Evolutionary conservation across 1,284 basidiomycete species (phyloP), one percentile per base, ranked within the genome.

Genomic region (Macrocybe sp.): DNA sequence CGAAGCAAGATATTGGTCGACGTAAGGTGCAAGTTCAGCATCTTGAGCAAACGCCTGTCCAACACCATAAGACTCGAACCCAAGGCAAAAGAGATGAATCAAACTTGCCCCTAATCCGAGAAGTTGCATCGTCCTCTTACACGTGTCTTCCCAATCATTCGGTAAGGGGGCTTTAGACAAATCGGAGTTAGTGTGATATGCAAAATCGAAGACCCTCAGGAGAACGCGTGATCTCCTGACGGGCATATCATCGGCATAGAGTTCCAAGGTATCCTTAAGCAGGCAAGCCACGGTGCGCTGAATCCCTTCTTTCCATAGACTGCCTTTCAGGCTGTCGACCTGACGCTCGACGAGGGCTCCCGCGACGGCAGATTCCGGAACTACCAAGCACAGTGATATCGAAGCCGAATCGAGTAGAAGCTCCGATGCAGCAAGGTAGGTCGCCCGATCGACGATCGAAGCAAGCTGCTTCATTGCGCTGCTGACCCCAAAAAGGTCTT

Each of bases 331-430:
- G 36, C 71, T 65, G 6, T 70, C 64, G 0, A 83, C 59, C 56
- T 89, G 87, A 40, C 75, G 69, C 56, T 83, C 82, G 37, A 89
- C 61, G 22, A 89, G 59, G 0, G 71, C 70, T 1, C 83, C 85
- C 6, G 68, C 49, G 33, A 83, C 58, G 28, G 54, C 53, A 41
- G 64, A 48, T 40, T 61, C 58, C n/a, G 7, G 7, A 47, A 31
- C 32, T 7, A 60, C 28, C 8, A 58, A 59, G 11, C 57, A 62
- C 6, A 83, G 61, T 0, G 80, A 80, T 3, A 85, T 64, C 10
- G 72, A 64, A 3, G 61, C 56, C 0, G 78, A 67, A 6, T 68
- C 53, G 37, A 81, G 64, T 36, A 84, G 67, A 3, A 89, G 72
- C 30, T 89, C 86, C 57, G 75, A 83, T 1, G 75, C 66, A 5